Evolutionary conservation across 2,329 filamentous ascomycete genomes (phyloP), one percentile per base, ranked within the genome.

Genomic region (Hymenoscyphus repandus): DNA sequence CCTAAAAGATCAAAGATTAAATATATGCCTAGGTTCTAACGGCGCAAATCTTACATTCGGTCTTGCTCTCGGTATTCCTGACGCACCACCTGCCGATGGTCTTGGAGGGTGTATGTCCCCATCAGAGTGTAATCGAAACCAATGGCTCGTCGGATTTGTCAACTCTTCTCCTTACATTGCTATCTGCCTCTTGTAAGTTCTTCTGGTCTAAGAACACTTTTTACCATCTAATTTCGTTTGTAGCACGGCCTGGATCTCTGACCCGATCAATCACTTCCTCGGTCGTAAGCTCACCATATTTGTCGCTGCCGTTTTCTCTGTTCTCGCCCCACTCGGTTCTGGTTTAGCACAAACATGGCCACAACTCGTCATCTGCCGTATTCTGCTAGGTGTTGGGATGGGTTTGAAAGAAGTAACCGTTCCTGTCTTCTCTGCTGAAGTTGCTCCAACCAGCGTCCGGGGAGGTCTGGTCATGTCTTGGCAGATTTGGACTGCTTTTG

Each of bases 401-500:
- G 81, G 81, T 2, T 58, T 79, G 39, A 79, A 77, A 52, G 72
- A 69, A 13, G 73, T 72, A 0, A 76, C 56, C 1, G 69, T 76
- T 12, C 72, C 73, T 0, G 71, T 75, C 41, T 80, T 74, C 58
- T 73, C 75, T 6, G 77, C 78, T 0, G 78, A 80, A 59, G 78
- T 75, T 49, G 71, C 73, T 1, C 78, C 78, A 2, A 72, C 75
- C 5, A 58, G 64, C 6, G 74, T 81, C 54, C 72, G 78, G 38
- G 78, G 77, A 51, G 76, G 85, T 4, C 72, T 93, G 17, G 87
- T 91, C 57, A 92, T 92, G 88, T 85, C 83, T 54, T 93, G 88
- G 88, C 85, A 91, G 68, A 70, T 86, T 66, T 86, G 81, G 79
- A 82, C 76, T 4, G 76, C 76, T 5, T 79, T 83, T 63, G 79